phyloP scores from a whole-genome alignment of 2,329 filamentous ascomycete species.

The Thelonectria blattea region DNA sequence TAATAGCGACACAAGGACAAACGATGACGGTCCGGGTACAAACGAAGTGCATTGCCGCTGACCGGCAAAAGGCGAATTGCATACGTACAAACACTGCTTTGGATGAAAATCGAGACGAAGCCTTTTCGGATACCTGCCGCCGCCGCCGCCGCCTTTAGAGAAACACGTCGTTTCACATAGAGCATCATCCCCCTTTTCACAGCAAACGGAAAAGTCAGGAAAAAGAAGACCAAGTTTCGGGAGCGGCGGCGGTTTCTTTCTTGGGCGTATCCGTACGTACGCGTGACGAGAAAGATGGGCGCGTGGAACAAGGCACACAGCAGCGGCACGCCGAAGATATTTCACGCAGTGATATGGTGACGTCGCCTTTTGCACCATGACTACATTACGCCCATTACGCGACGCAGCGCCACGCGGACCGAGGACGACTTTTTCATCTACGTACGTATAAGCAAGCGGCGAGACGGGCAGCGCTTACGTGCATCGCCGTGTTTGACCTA shows the following conservation, averaged over 20 bases:
- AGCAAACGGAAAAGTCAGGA: neutral
- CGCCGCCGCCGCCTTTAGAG: neutral
- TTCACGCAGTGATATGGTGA: neutral
- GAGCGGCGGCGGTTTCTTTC: neutral
- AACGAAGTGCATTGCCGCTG: neutral
- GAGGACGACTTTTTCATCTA: neutral
- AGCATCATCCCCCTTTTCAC: neutral
- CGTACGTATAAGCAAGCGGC: neutral
- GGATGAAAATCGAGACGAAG: neutral
- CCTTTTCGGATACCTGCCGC: neutral
- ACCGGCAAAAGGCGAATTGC: neutral
- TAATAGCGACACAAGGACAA: neutral
- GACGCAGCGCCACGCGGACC: neutral
- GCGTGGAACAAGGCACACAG: neutral
- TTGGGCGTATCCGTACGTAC: no score
- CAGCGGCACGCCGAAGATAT: neutral
- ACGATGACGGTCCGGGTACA: neutral
- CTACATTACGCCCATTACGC: neutral
- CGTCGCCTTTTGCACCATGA: neutral
- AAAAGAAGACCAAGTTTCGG: neutral
- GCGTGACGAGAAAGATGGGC: neutral
- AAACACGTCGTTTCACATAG: neutral
- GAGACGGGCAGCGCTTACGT: neutral
- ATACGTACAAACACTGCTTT: neutral
- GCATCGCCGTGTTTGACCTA: neutral